Evolutionary conservation across 768 basidiomycete species (phyloP).

Genomic region (Scleroderma citrinum): DNA sequence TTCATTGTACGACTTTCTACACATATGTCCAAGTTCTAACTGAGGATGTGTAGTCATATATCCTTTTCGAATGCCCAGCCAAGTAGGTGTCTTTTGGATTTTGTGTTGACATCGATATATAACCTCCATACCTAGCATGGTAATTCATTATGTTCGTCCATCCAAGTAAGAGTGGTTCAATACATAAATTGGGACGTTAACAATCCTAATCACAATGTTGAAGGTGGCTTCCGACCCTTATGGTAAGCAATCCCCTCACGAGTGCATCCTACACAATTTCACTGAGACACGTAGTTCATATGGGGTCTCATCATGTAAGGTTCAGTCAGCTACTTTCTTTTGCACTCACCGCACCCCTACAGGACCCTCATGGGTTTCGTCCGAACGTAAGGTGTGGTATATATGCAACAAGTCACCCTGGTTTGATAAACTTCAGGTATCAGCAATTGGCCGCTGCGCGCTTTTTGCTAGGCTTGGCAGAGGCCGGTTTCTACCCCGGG

Average conservation of each 20-base stretch:
- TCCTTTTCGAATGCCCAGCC: conserved; percentile 2
- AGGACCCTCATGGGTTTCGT: conserved; percentile 63
- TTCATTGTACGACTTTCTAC: conserved; percentile 43
- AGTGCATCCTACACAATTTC: no score
- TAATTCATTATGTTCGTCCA: conserved; percentile 59
- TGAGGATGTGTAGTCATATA: conserved; percentile 18
- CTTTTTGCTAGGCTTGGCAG: conserved; percentile 56
- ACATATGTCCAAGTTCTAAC: background rate
- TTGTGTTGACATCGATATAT: background rate
- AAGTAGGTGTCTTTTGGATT: background rate
- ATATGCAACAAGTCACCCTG: background rate
- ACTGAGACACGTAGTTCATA: no score
- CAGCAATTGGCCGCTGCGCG: conserved; percentile 54
- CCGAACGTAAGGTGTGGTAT: conserved; percentile 40
- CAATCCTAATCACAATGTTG: background rate
- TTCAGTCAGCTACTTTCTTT: background rate
- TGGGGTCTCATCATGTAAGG: background rate
- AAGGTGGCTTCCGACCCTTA: conserved; percentile 63
- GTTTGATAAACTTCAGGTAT: conserved; percentile 35
- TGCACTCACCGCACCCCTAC: conserved; percentile 44
- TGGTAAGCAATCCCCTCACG: conserved; percentile 38
- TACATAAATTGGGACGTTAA: background rate
- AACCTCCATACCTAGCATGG: conserved; percentile 12
- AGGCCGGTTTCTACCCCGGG: conserved; percentile 70
- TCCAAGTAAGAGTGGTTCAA: conserved; percentile 38